Conservation (phyloP, 1,284 basidiomycete genomes). For the Trichosporon asahii region DNA sequence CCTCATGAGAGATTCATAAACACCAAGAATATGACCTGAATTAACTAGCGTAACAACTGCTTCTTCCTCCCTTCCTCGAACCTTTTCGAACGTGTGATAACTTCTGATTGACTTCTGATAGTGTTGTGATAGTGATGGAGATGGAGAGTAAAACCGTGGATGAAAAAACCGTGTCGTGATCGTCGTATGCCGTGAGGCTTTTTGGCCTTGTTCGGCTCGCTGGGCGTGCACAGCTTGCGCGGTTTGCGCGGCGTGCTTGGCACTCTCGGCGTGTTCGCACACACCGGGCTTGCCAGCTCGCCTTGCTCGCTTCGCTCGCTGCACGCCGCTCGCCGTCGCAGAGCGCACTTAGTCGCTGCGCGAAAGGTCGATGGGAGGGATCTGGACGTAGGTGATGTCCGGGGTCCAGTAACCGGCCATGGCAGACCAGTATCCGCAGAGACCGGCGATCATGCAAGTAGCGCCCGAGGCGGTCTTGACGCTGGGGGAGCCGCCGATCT, state of each 20-base stretch:
- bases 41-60: not conserved
- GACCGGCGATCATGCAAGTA: slow-evolving; percentile 15
- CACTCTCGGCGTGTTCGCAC: no score
- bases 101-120: slow-evolving; percentile 5
- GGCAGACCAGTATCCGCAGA: slow-evolving; percentile 22
- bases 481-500: slow-evolving; percentile 5
- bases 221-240: no score
- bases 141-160: not conserved
- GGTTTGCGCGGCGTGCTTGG: not conserved
- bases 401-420: slow-evolving; percentile 26
- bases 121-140: not conserved
- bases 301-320: not conserved
- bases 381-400: slow-evolving; percentile 19
- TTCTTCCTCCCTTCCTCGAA: not conserved
- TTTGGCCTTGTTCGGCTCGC: not conserved
- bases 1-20: not conserved
- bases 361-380: slow-evolving; percentile 15
- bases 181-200: slow-evolving; percentile 1
- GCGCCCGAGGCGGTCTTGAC: slow-evolving; percentile 15
- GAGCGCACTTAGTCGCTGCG: slow-evolving; percentile 10
- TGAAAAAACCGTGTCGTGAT: not conserved
- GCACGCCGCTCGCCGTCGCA: no score
- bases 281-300: no score
- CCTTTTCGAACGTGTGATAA: not conserved
- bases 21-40: not conserved